phyloP scores from a whole-genome alignment of 192 early-diverging fungal genomes.

The Coemansia sp. region DNA sequence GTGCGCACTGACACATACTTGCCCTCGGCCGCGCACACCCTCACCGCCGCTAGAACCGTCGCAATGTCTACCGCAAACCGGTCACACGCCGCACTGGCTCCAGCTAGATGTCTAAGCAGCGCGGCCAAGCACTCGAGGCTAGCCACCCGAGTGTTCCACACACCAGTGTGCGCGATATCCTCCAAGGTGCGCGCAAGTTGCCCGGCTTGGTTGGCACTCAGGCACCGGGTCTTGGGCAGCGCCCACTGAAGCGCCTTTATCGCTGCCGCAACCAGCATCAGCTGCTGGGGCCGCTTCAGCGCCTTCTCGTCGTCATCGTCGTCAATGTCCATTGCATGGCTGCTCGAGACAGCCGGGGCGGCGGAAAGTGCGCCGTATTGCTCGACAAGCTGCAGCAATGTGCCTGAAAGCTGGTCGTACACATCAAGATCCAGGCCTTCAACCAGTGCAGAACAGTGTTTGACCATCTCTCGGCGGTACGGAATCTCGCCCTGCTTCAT shows the following conservation, averaged over 20 bases:
- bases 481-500: slow-evolving; percentile 15
- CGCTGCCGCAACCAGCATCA: slow-evolving; percentile 29
- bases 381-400: slow-evolving; percentile 12
- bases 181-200: slow-evolving; percentile 49
- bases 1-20: slow-evolving; percentile 63
- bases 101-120: slow-evolving; percentile 44
- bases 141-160: slow-evolving; percentile 81
- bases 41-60: slow-evolving; percentile 43
- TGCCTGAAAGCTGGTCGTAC: slow-evolving; percentile 8
- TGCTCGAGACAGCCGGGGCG: neutral
- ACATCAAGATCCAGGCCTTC: slow-evolving; percentile 14
- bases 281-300: slow-evolving; percentile 33
- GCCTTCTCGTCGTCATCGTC: slow-evolving; percentile 17
- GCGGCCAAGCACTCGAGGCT: slow-evolving; percentile 63
- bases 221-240: slow-evolving; percentile 7
- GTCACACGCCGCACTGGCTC: neutral
- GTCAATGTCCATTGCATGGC: slow-evolving; percentile 8
- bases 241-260: slow-evolving; percentile 22
- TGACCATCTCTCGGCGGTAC: slow-evolving; percentile 23
- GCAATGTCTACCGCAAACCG: slow-evolving; percentile 11
- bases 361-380: neutral
- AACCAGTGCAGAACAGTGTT: slow-evolving; percentile 17
- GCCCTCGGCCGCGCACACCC: slow-evolving; percentile 54
- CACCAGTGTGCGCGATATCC: slow-evolving; percentile 56
- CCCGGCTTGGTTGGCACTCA: slow-evolving; percentile 44